Conservation (phyloP, 495 filamentous ascomycete genomes). For the Penicillium verhagenii region DNA sequence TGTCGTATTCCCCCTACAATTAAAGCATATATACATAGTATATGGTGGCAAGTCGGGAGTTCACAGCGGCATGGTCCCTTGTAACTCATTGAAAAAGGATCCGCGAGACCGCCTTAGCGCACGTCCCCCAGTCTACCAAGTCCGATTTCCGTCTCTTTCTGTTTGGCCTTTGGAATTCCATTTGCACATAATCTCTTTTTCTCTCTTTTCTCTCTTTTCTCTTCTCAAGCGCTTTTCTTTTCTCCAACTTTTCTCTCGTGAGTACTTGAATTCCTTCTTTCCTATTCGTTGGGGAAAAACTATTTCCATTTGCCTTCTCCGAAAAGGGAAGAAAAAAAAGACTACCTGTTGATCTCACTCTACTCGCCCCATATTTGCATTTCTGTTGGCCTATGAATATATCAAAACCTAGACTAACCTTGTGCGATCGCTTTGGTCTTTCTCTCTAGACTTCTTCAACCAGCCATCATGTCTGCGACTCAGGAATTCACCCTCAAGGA, state of each 20-base stretch:
- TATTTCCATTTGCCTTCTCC: background rate
- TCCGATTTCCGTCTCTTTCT: constrained; percentile 13
- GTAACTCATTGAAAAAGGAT: background rate
- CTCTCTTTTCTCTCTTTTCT: constrained; percentile 5
- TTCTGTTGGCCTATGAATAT: constrained; percentile 1
- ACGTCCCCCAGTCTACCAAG: constrained; percentile 11
- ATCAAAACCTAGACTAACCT: background rate
- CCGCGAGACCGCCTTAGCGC: constrained; percentile 21
- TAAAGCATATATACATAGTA: too few species aligned
- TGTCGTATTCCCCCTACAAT: background rate
- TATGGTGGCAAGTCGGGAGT: background rate
- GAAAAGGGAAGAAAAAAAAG: background rate
- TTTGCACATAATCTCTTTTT: constrained; percentile 11
- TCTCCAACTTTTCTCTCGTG: background rate
- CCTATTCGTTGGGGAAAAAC: too few species aligned
- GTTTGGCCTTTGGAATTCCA: background rate
- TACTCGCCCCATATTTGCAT: background rate
- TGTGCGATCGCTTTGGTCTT: background rate
- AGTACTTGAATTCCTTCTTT: too few species aligned
- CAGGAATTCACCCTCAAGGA: constrained; percentile 82
- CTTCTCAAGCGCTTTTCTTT: background rate
- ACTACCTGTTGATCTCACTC: background rate
- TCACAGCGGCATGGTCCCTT: background rate
- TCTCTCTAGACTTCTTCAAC: constrained; percentile 1
- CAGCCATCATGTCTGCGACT: constrained; percentile 58